Base-by-base conservation (phyloP, 78 protist species). In the Corallochytrium limacisporum region DNA sequence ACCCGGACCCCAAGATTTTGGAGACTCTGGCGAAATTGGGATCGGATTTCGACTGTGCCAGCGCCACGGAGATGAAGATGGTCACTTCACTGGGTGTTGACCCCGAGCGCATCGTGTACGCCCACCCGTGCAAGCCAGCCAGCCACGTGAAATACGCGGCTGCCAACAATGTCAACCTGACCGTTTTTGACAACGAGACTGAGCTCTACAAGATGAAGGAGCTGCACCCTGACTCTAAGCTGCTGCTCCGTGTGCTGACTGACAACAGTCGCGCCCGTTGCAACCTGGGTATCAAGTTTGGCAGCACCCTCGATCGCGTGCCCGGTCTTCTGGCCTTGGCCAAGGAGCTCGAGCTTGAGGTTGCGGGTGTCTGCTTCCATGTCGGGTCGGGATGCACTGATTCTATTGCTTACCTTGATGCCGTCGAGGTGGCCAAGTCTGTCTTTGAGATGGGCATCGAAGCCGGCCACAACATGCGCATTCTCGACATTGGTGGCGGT, bases 401-500 rank as follows among this genome's bases (percentile, higher is more conserved):
- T 46, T 62, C 82, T 47, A 46, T 15, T 10, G 85, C 91, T 20
- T 91, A 65, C 61, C 81, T n/a, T 29, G 22, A 75, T 2, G 90
- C 96, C 2, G 40, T 87, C 28, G 39, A 6, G 0, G 63, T 54
- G 62, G 89, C 90, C 33, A 46, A 65, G 42, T 31, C 32, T 29
- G 84, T 82, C 53, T 88, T 84, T 31, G 59, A 67, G 81, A 47
- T 85, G 37, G 96, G 94, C 24, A 88, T 82, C 31, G 90, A 78
- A 43, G 75, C 59, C 37, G 78, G 74, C 42, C 69, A 71, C 83
- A 31, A 42, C 28, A 36, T 83, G 54, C 32, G 46, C 28, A 31
- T 94, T 18, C 85, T 94, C 32, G 98, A 94, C 72, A 22, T 91
- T 28, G 98, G 98, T 24, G 98, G 98, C 37, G 98, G 98, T 65